phyloP scores from a whole-genome alignment of 441 rosid genomes.

The Erysimum cheiri region DNA sequence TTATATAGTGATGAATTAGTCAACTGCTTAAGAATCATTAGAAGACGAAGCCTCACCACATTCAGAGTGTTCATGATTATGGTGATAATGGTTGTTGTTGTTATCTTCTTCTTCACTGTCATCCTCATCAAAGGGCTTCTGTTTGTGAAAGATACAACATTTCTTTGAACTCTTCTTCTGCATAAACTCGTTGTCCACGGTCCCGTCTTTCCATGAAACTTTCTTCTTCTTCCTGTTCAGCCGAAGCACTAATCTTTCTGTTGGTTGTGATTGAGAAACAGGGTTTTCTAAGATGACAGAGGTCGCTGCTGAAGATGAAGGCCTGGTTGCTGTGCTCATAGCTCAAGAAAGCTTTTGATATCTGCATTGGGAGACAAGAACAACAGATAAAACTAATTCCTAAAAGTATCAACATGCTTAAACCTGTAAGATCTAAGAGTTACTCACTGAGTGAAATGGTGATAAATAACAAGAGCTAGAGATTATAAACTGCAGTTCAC shows the following conservation, averaged over 20 bases:
- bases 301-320: slow-evolving; percentile 50
- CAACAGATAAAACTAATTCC: not conserved
- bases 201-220: slow-evolving; percentile 89
- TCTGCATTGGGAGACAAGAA: slow-evolving; percentile 21
- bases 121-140: slow-evolving; percentile 90
- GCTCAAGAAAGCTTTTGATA: slow-evolving; percentile 15
- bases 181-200: slow-evolving; percentile 92
- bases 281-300: slow-evolving; percentile 57
- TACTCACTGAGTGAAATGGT: not conserved
- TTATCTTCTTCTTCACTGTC: slow-evolving; percentile 68
- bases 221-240: slow-evolving; percentile 81
- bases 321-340: slow-evolving; percentile 48
- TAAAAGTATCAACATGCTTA: not conserved
- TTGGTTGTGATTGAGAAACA: slow-evolving; percentile 45
- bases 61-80: slow-evolving; percentile 42
- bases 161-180: slow-evolving; percentile 93
- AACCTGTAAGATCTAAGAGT: not conserved
- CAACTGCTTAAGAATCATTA: slow-evolving; percentile 24
- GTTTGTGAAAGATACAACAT: slow-evolving; percentile 92
- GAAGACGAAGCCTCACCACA: slow-evolving; percentile 37
- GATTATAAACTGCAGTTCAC: not conserved
- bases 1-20: slow-evolving; percentile 1
- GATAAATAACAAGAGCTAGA: slow-evolving; percentile 1
- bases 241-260: slow-evolving; percentile 65
- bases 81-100: slow-evolving; percentile 26